Conservation (phyloP, 2,329 filamentous ascomycete species). For the Aureobasidium sp. region DNA sequence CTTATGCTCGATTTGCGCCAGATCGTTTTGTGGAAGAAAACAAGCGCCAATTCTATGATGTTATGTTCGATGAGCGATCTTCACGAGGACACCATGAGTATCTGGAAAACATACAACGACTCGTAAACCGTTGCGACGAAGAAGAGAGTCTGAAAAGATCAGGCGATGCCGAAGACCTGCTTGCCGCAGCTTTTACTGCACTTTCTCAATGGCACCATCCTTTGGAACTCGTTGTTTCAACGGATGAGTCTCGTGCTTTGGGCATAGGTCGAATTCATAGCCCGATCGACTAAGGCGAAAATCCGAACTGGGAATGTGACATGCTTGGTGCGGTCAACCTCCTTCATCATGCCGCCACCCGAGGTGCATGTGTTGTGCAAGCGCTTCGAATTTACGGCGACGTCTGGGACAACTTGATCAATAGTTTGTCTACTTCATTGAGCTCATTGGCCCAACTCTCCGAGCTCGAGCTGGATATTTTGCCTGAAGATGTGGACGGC, state of each 20-base stretch:
- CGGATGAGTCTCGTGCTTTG: neutral
- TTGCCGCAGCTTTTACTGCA: neutral
- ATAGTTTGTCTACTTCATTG: neutral
- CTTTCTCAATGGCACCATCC: neutral
- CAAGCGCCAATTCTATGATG: neutral
- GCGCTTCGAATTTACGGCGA: neutral
- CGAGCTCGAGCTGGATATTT: neutral
- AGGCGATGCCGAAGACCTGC: neutral
- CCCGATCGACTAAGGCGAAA: neutral
- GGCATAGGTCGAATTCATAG: neutral
- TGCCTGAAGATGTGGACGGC: neutral
- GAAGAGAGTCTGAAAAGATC: neutral
- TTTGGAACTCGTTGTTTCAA: neutral
- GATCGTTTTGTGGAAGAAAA: neutral
- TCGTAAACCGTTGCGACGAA: neutral
- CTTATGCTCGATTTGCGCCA: neutral
- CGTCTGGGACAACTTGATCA: neutral
- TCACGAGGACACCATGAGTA: neutral
- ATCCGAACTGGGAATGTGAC: neutral
- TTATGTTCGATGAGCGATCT: neutral
- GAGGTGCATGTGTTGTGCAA: neutral
- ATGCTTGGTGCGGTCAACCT: neutral
- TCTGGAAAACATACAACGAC: neutral
- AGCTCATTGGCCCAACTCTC: neutral
- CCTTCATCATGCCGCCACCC: neutral